Evolutionary conservation across 306 rosid species (phyloP), one percentile per base, ranked within the genome.

Genomic region (Fragaria vesca): DNA sequence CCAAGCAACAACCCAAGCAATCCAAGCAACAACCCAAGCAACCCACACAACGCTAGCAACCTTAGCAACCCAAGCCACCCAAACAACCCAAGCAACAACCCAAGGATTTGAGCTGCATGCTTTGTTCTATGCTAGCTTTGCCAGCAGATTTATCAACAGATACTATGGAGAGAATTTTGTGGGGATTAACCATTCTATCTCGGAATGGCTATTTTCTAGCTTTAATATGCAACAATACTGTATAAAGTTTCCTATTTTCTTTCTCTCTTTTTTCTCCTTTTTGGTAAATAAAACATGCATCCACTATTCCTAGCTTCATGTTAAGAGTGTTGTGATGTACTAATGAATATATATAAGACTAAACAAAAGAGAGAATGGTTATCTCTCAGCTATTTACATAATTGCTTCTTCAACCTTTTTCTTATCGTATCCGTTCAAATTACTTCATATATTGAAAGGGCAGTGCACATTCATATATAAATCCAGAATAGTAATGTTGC

Each of bases 91-190:
- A 50, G 73, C 73, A 40, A 40, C 43, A 40, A 40, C 43, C 43
- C 43, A 6, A 40, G 63, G 79, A 80, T 66, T 80, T 74, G 71
- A 79, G 51, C 71, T 32, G 69, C 61, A 26, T 61, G 57, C 61
- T 5, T 74, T 42, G 57, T 60, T 60, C 57, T 58, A 60, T 26
- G 68, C 54, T 57, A 15, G 26, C 54, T 73, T 17, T 43, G 47
- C 60, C 78, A 45, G 51, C 71, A 62, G 47, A 45, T 62, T 45
- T 32, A 62, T 61, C 78, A 18, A 30, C 38, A 62, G 46, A 12
- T 45, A 32, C 28, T 18, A 46, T 62, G 60, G 51, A 50, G 71
- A 45, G 71, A 12, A 3, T 43, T 51, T 30, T 52, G 8, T 58
- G 78, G 67, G 13, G 42, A 46, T 45, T 28, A 74, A 26, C 71